Conservation (phyloP, 495 filamentous ascomycete species). For the Penicillium cinerascens region DNA sequence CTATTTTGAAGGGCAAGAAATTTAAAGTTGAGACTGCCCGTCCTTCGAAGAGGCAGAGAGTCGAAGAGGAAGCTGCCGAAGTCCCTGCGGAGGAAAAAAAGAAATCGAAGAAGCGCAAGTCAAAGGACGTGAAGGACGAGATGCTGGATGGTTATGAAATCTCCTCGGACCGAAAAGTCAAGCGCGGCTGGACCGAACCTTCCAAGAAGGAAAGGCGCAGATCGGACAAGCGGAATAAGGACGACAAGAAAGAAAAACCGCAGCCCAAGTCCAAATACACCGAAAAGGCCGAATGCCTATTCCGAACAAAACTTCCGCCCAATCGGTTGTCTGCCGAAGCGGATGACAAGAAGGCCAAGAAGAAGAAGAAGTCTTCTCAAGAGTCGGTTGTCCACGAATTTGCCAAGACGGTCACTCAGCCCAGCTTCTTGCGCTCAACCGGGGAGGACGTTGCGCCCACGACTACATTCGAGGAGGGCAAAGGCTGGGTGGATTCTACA, state of each 20-base stretch:
- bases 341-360: slow-evolving; percentile 44
- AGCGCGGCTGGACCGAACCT: slow-evolving; percentile 84
- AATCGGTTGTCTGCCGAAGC: slow-evolving; percentile 39
- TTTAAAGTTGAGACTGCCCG: slow-evolving; percentile 77
- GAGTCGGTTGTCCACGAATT: slow-evolving; percentile 78
- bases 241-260: slow-evolving; percentile 54
- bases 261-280: slow-evolving; percentile 73
- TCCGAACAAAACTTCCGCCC: slow-evolving; percentile 72
- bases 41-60: slow-evolving; percentile 49
- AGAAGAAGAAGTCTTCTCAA: slow-evolving; percentile 49
- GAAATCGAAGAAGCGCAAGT: slow-evolving; percentile 62
- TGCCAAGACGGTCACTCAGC: slow-evolving; percentile 69
- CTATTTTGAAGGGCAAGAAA: slow-evolving; percentile 79
- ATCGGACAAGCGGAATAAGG: slow-evolving; percentile 43
- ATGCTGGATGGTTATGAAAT: slow-evolving; percentile 69
- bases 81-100: slow-evolving; percentile 32
- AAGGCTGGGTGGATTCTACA: slow-evolving; percentile 82
- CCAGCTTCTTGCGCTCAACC: slow-evolving; percentile 63
- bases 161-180: slow-evolving; percentile 69
- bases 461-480: slow-evolving; percentile 56
- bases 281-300: slow-evolving; percentile 72
- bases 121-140: slow-evolving; percentile 54
- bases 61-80: slow-evolving; percentile 26
- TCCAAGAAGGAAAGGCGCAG: slow-evolving; percentile 51
- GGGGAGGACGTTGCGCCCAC: slow-evolving; percentile 31